Percentiles rank a stretch among this genome's conserved stretches.
Conservation (phyloP, 225 moss, liverwort and hornwort species). For the Bryum argenteum region DNA sequence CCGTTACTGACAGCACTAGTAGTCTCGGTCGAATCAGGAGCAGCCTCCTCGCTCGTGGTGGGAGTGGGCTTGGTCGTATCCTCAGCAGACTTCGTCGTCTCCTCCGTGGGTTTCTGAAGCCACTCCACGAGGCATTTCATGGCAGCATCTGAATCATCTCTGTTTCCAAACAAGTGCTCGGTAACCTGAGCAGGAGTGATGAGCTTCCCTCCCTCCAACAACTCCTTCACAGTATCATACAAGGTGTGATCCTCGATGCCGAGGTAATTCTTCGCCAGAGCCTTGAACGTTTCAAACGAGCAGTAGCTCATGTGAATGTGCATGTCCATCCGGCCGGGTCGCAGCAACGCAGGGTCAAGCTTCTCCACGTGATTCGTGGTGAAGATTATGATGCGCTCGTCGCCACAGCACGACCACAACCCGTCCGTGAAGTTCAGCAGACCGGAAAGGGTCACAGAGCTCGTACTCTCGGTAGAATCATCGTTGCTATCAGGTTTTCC, state of each 20-base stretch:
- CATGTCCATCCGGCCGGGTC: constrained; percentile 78
- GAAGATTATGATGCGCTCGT: constrained; percentile 74
- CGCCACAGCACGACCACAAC: constrained; percentile 70
- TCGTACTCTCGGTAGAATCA: not conserved
- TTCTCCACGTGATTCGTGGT: constrained; percentile 70
- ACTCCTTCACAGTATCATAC: constrained; percentile 40
- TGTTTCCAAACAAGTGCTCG: constrained; percentile 37
- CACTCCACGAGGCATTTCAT: constrained; percentile 26
- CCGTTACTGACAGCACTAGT: not conserved
- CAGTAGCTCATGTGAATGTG: constrained; percentile 71
- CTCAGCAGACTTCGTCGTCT: not conserved
- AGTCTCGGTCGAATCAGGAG: not conserved
- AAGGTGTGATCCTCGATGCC: constrained; percentile 42
- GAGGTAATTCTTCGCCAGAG: constrained; percentile 54
- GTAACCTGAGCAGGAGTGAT: constrained; percentile 46
- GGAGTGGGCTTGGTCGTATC: not conserved
- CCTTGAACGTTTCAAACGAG: constrained; percentile 55
- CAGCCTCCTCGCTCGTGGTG: not conserved
- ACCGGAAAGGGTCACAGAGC: constrained; percentile 64
- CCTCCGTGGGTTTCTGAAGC: constrained; percentile 28
- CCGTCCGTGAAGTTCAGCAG: constrained; percentile 74
- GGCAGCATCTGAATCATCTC: constrained; percentile 25
- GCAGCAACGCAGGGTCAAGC: constrained; percentile 63
- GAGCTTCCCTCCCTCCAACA: constrained; percentile 28
- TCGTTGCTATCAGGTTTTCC: not conserved